Percentiles rank a stretch among this genome's conserved stretches.
Evolutionary conservation across 2,329 filamentous ascomycete species (phyloP).

Genomic region (Xylariomycetidae sp.): DNA sequence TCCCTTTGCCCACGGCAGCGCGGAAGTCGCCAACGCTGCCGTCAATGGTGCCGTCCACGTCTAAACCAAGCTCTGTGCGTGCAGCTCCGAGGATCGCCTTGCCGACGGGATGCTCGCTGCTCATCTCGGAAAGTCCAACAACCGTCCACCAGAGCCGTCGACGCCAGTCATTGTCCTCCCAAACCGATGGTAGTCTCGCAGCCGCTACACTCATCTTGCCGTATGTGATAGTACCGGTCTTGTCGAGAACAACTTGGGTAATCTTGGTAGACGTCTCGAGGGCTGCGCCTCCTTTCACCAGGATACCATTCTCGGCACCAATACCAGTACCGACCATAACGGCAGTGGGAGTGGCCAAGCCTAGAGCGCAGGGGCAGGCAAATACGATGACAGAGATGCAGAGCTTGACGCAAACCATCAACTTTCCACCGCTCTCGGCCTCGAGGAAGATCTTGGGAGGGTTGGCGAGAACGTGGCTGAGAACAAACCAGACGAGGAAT

Average conservation of each 20-base stretch:
- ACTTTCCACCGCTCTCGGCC: conserved; percentile 74
- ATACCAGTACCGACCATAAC: conserved; percentile 99
- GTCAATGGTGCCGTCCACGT: conserved; percentile 66
- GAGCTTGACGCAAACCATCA: conserved; percentile 95
- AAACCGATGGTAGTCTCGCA: conserved; percentile 58
- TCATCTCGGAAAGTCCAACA: conserved; percentile 89
- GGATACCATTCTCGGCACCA: conserved; percentile 88
- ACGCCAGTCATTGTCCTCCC: conserved; percentile 63
- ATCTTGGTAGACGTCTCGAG: conserved; percentile 87
- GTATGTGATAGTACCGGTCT: conserved; percentile 90
- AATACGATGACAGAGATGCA: conserved; percentile 99
- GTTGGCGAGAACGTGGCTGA: conserved; percentile 76
- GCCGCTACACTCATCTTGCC: conserved; percentile 92
- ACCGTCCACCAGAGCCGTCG: conserved; percentile 90
- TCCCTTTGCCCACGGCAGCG: conserved; percentile 75
- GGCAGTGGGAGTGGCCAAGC: conserved; percentile 88
- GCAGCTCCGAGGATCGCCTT: conserved; percentile 74
- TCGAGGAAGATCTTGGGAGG: conserved; percentile 86
- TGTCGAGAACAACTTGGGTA: conserved; percentile 86
- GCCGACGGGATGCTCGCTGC: conserved; percentile 94
- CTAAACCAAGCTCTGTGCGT: conserved; percentile 67
- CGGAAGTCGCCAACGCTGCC: conserved; percentile 83
- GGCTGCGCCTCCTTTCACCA: conserved; percentile 95
- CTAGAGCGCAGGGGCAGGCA: conserved; percentile 94
- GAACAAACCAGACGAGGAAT: conserved; percentile 88